Evolutionary conservation across 1,284 basidiomycete genomes (phyloP).

Genomic region (Moesziomyces aphidis): DNA sequence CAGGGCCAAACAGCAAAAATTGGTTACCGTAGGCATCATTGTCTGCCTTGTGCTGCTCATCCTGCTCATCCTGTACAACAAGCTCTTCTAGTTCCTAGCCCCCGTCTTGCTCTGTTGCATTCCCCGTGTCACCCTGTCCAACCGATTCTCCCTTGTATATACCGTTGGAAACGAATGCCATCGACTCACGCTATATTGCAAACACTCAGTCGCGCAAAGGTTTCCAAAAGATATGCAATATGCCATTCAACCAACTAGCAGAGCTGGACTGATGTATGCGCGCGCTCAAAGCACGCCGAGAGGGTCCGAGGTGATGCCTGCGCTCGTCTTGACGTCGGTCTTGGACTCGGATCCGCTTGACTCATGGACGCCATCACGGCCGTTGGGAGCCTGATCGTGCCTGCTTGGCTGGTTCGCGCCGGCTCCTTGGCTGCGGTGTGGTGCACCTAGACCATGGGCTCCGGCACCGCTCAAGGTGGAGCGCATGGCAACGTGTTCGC

Average conservation of each 20-base stretch:
- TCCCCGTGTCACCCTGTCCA: not conserved
- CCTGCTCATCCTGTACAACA: slow-evolving; percentile 66
- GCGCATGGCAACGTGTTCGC: slow-evolving; percentile 40
- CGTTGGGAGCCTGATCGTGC: not conserved
- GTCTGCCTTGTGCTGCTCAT: slow-evolving; percentile 66
- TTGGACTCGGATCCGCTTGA: slow-evolving; percentile 1
- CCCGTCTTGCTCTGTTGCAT: not conserved
- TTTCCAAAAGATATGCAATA: too few species aligned
- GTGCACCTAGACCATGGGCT: not conserved
- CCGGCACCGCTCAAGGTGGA: slow-evolving; percentile 2
- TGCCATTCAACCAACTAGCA: not conserved
- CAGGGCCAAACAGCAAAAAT: slow-evolving; percentile 67
- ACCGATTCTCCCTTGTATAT: slow-evolving; percentile 1
- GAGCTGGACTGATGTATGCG: not conserved
- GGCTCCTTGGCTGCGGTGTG: slow-evolving; percentile 3
- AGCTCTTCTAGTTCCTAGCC: slow-evolving; percentile 40
- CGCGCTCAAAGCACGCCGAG: slow-evolving; percentile 27
- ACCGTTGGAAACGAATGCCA: not conserved
- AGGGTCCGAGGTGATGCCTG: slow-evolving; percentile 26
- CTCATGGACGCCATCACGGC: not conserved
- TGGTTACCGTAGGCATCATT: slow-evolving; percentile 64
- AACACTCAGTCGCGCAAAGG: too few species aligned
- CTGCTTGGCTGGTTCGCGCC: slow-evolving; percentile 18
- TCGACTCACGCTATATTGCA: not conserved
- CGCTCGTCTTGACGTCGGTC: not conserved